Conservation (phyloP, 768 basidiomycete species). For the Calocera cornea region DNA sequence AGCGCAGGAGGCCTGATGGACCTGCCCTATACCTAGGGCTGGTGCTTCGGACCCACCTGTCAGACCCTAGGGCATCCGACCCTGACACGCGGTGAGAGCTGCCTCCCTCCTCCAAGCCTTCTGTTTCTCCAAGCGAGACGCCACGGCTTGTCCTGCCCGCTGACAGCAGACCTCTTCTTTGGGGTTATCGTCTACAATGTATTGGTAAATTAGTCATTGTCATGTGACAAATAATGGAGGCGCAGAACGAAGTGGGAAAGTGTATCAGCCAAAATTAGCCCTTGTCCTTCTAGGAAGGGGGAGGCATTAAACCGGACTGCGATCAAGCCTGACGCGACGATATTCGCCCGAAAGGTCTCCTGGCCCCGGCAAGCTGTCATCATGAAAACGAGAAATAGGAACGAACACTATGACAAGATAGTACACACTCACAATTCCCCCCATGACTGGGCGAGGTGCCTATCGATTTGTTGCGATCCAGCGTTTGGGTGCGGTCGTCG, state of each 20-base stretch:
- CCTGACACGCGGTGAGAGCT: neutral
- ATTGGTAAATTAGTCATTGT: neutral
- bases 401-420: neutral
- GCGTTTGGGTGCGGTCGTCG: too few relatives aligned
- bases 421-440: neutral
- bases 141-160: neutral
- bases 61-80: too few relatives aligned
- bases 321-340: conserved; percentile 2
- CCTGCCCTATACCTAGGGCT: too few relatives aligned
- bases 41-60: too few relatives aligned
- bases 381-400: neutral
- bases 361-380: conserved; percentile 5
- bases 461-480: too few relatives aligned
- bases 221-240: neutral
- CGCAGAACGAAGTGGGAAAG: neutral
- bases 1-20: too few relatives aligned
- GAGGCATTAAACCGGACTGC: neutral
- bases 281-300: neutral
- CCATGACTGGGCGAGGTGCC: too few relatives aligned
- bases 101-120: neutral
- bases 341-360: conserved; percentile 1
- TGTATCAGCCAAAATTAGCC: conserved; percentile 3
- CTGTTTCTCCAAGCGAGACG: neutral
- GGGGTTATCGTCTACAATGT: neutral
- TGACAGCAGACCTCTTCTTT: neutral